phyloP scores from a whole-genome alignment of 768 basidiomycete genomes.

The Termitomyces sp. region DNA sequence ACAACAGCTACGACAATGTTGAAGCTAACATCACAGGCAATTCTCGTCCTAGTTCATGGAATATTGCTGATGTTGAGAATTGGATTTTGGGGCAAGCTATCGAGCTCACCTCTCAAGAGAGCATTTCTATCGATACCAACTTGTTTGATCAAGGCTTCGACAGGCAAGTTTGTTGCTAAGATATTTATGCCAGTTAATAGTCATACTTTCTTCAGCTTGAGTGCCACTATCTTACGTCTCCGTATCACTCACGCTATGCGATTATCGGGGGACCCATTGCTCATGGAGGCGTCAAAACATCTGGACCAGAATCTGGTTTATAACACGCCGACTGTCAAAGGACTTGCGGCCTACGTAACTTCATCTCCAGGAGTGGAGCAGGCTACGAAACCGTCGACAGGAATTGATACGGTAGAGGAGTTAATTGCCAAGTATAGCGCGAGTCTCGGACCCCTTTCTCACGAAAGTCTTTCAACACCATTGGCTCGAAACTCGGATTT shows the following conservation, averaged over 20 bases:
- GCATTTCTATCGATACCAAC: background rate
- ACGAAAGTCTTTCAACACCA: background rate
- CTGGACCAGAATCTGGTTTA: background rate
- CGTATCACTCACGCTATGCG: conserved; percentile 6
- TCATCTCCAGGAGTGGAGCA: conserved; percentile 11
- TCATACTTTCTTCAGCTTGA: conserved; percentile 21
- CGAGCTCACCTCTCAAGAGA: conserved; percentile 9
- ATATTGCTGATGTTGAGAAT: conserved; percentile 12
- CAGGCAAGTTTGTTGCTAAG: background rate
- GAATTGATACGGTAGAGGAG: background rate
- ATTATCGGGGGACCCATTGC: background rate
- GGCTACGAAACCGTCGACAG: background rate
- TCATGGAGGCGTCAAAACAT: background rate
- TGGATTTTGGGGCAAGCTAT: conserved; percentile 23
- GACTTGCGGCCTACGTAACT: background rate
- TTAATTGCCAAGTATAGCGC: background rate
- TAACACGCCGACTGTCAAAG: background rate
- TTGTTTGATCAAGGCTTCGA: conserved; percentile 17
- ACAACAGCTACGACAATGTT: conserved; percentile 23
- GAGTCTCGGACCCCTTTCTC: background rate
- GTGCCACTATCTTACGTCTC: conserved; percentile 18
- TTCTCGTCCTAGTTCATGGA: conserved; percentile 20
- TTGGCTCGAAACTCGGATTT: background rate
- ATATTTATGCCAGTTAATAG: background rate
- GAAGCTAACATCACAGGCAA: conserved; percentile 17